Evolutionary conservation across 2,329 filamentous ascomycete genomes (phyloP), one percentile per base, ranked within the genome.

Genomic region (Ceratocystis diversiconidia): DNA sequence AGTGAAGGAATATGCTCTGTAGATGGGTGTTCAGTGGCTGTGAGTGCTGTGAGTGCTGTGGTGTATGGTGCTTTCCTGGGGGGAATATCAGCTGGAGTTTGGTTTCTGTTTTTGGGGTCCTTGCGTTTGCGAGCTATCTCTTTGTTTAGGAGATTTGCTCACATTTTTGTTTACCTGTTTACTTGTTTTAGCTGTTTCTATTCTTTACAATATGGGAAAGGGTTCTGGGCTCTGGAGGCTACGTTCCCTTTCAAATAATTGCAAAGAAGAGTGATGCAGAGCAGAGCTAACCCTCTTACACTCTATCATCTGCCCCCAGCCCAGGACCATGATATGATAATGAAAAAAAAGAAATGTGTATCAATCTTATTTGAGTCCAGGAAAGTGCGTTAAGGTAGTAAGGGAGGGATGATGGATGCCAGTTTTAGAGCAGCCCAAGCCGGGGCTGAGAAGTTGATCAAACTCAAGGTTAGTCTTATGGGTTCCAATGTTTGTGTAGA

Each of bases 61-160:
- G 17, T n/a, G 28, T 43, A 46, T n/a, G 5, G 19, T 25, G 28
- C 2, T 19, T 22, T 12, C 3, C 36, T 22, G 15, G 15, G 25
- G 59, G 60, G 59, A 52, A 65, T 65, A 63, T 65, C 63, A 67
- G 63, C 36, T 43, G 63, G 60, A 65, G 63, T 63, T 67, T 48
- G 43, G 63, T 44, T 44, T 59, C 41, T 41, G 17, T 57, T 32
- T 57, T 57, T 44, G n/a, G 5, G 28, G 52, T 28, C 30, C 5
- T n/a, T 17, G 17, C 30, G 52, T 57, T 57, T 57, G 36, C 65
- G 60, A 67, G 43, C 59, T 61, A 65, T 70, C 69, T 70, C 69
- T 65, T 67, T 70, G 62, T 63, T 55, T 43, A 60, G 25, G 32
- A 8, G 4, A 6, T 55, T 63, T 65, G 46, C 48, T 62, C 50